Evolutionary conservation across 2,329 filamentous ascomycete species (phyloP), one percentile per base, ranked within the genome.

Genomic region (Colletotrichum horii): DNA sequence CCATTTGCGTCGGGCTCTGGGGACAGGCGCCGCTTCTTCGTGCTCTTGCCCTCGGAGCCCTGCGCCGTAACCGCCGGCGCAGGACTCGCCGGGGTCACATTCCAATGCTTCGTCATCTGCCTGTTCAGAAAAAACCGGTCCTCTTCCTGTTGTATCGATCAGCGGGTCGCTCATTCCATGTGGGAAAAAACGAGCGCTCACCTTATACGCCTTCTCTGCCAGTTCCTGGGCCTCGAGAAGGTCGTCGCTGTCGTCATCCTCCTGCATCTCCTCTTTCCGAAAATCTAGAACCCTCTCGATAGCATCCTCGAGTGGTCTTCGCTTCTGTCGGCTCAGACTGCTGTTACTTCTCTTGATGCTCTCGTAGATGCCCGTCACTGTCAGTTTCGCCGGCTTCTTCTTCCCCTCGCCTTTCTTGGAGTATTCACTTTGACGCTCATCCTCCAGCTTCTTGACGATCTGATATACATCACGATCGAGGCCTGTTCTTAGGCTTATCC

Each of bases 311-410:
- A 98, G 86, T 0, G 94, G 88, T 76, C 93, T 93, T 83, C 97
- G 98, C 52, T 95, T 95, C 78, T 94, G 92, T 26, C 97, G 89
- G 77, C 94, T 95, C 26, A 98, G 85, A 79, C 94, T 96, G 0
- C 96, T 98, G 83, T 98, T 98, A 16, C 96, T 98, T 66, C 88
- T 87, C 79, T 96, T 95, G 77, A 98, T 95, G 74, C 91, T 91
- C 22, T 77, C 77, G 82, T 97, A 98, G 2, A 97, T 90, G 3
- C 87, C 84, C 4, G 89, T 84, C 5, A 93, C 87, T 2, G 91
- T 92, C 8, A 94, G 85, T 66, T 38, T 83, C 71, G 75, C 32
- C 74, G 80, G 32, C 64, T 76, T 75, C 43, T 55, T 77, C 34
- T 66, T 77, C 26, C 28, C 81, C 34, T 87, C 87, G 64, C 88